These are phyloP conservation scores for Prunus persica DNA, from an alignment of 306 rosid genomes.

Conservation along the genomic window Prunus_persica_NCBIv2 NC_034012.1:4184501-4185000, in stretches of 20 bases:
- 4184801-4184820: not conserved
- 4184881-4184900: not conserved
- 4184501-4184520: slow-evolving; percentile 24
- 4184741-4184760: not conserved
- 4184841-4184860: not conserved
- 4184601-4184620: slow-evolving; percentile 83
- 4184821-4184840: not conserved
- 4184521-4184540: slow-evolving; percentile 3
- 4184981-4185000: not conserved
- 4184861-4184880: not conserved
- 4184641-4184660: slow-evolving; percentile 3
- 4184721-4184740: not conserved
- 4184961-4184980: not conserved
- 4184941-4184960: not conserved
- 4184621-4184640: slow-evolving; percentile 45
- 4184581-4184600: slow-evolving; percentile 97
- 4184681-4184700: not conserved
- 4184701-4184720: not conserved
- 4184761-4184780: not conserved
- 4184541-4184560: slow-evolving; percentile 72
- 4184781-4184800: not conserved
- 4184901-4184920: not conserved
- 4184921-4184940: not conserved
- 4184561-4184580: slow-evolving; percentile 96
- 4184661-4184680: not conserved